Base-by-base conservation (phyloP, 1,284 basidiomycete genomes). In the Neonothopanus nambi region DNA sequence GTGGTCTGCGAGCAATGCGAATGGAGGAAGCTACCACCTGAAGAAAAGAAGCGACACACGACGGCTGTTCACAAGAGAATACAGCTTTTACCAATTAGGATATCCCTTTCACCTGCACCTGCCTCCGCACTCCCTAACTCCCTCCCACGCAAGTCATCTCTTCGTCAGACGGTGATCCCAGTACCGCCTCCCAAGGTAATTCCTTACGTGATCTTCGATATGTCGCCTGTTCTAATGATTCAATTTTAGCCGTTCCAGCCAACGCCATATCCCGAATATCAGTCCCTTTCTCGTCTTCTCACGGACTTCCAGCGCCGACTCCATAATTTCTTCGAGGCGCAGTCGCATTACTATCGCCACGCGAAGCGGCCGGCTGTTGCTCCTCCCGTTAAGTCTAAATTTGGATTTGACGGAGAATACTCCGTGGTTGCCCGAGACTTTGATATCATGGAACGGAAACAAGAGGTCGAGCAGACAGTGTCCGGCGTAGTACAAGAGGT, bases 371-470 rank as follows among this genome's bases (percentile, higher is more conserved):
- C 68, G 52, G 43, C 61, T 3, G 48, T 56, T 3, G 40, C 56
- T 2, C 55, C 64, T 21, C 51, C 50, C 7, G 35, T 48, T 33
- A 45, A 51, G 20, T 47, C 64, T 9, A 62, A 67, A 35, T 84
- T 85, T 61, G 62, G 63, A 11, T 84, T 84, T 56, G 74, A 76
- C 39, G 82, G 80, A 17, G 81, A 84, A 63, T 83, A 74, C 63
- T 78, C 81, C 5, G 63, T 76, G 26, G 75, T 82, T 18, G 73
- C 75, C 7, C 56, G 68, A 23, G 74, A 76, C 49, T 71, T 71
- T 18, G 64, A 73, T 26, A 61, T 80, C 13, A 24, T 64, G n/a
- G 54, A 48, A 33, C 63, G 68, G 51, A 64, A 61, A 51, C 58
- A 63, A 33, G 65, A 65, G 23, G 57, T 71, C 6, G 64, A 70